Base-by-base conservation (phyloP, 2,329 filamentous ascomycete genomes). In the Dothideomycetidae sp. region DNA sequence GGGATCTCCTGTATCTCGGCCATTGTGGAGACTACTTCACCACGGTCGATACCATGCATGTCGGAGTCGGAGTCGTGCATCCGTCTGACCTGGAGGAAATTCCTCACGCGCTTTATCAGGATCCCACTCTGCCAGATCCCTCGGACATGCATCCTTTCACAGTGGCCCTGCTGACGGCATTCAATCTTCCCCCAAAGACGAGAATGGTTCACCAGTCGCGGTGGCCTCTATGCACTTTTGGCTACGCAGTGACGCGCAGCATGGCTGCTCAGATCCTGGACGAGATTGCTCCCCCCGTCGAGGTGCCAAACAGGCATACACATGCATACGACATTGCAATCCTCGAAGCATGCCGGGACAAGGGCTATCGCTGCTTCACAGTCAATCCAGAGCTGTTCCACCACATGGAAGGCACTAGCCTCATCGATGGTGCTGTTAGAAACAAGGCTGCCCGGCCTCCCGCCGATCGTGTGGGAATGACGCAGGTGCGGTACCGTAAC, bases 221-320 rank as follows among this genome's bases (percentile, higher is more conserved):
- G 17, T 61, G 59, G 40, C 60, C 60, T 0, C 54, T 63, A 19
- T 63, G 60, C 46, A 60, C 58, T 2, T 63, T 63, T 37, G 59
- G 55, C 36, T 63, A 63, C 42, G 60, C 58, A 12, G 48, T 63
- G 9, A 61, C 58, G 3, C 56, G 59, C 16, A 40, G 48, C n/a
- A 52, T 53, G 4, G 57, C 58, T 2, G 28, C 43, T 15, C 45
- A 44, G 5, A 50, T 61, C 28, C 41, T 58, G 2, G 39, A 46
- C 28, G 56, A 60, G 37, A 53, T 63, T 17, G 59, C 59, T 4
- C 50, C 51, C 4, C 53, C 51, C 41, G 21, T 57, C 44, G 42
- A 56, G 51, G 44, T 58, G 56, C 42, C 28, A 37, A 39, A 26
- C 43, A 50, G 34, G 43, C 45, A 50, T 23, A 45, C 49, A 9